Base-by-base conservation (phyloP, 1,284 basidiomycete genomes). In the Ustanciosporium gigantosporum region DNA sequence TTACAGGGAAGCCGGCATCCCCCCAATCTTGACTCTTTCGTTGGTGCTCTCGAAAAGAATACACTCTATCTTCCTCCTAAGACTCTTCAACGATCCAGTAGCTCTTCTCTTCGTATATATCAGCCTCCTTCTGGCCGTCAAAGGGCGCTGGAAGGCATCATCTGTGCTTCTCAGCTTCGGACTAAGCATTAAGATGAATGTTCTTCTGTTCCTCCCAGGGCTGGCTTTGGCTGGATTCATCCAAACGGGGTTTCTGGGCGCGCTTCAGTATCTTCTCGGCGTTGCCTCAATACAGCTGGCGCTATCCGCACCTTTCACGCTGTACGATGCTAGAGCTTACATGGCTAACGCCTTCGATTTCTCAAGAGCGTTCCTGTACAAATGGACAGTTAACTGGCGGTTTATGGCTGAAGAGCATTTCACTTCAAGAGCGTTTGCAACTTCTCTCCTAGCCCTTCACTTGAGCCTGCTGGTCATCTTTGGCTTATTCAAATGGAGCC, bases 361-460 rank as follows among this genome's bases (percentile, higher is more conserved):
- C 47, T 86, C 86, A 2, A 86, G 95, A 13, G 83, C 86, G 13
- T 99, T 99, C 80, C 80, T 95, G 27, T 95, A 90, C 80, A 86
- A 90, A 75, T 99, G 94, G 94, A 97, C 94, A 0, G 93, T 97
- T 57, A 98, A 98, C 76, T 98, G 95, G 93, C 84, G 90, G 25
- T 89, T 96, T 71, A 66, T 98, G 2, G 79, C 83, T 19, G 89
- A 93, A 74, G 80, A 84, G 13, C 81, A 79, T 0, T 98, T 98
- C 79, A 78, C 91, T 35, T 87, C 84, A 51, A 75, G 79, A 3
- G 68, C 66, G 17, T 89, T 88, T 79, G 86, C 91, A 0, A 80
- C 76, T 27, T 77, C 80, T 0, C 81, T 98, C 16, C 80, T 97
- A 5, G 59, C 82, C 4, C 83, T 82, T 8, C 94, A 98, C 71